phyloP scores from a whole-genome alignment of 495 filamentous ascomycete genomes.

The Aspergillus carlsbadensis region DNA sequence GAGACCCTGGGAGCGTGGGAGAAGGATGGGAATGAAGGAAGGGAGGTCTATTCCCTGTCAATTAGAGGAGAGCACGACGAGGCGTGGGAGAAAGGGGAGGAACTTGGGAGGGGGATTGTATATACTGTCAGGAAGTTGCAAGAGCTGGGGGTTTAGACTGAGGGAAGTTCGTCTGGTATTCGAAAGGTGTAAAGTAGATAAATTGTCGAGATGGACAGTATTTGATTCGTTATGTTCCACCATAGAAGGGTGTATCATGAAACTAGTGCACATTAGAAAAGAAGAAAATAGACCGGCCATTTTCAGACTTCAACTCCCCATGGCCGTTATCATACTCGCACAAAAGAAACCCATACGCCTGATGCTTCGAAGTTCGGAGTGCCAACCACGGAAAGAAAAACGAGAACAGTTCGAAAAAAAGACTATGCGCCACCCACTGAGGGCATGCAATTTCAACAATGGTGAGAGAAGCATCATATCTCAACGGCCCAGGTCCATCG shows the following conservation, averaged over 20 bases:
- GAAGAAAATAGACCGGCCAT: conserved; percentile 27
- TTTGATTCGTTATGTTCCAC: conserved; percentile 13
- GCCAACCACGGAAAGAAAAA: conserved; percentile 12
- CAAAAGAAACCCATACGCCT: conserved; percentile 34
- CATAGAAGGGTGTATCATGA: conserved; percentile 6
- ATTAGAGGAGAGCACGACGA: conserved; percentile 66
- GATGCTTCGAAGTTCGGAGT: conserved; percentile 11
- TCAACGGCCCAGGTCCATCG: conserved; percentile 45
- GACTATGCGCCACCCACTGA: neutral
- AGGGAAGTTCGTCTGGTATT: neutral
- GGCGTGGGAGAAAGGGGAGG: conserved; percentile 51
- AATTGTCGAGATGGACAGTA: neutral
- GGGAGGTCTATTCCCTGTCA: conserved; percentile 35
- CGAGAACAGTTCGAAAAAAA: neutral
- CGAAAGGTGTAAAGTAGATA: too few relatives aligned
- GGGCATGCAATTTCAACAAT: neutral
- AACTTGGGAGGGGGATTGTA: conserved; percentile 45
- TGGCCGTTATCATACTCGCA: conserved; percentile 25
- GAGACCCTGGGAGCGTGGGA: conserved; percentile 33
- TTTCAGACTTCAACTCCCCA: conserved; percentile 30
- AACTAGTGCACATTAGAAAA: conserved; percentile 26
- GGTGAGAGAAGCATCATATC: conserved; percentile 1
- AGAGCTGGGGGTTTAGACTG: conserved; percentile 1
- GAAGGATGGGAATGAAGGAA: conserved; percentile 19
- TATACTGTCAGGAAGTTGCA: conserved; percentile 34